phyloP scores from a whole-genome alignment of 1,284 basidiomycete species.

The Vanrija humicola region DNA sequence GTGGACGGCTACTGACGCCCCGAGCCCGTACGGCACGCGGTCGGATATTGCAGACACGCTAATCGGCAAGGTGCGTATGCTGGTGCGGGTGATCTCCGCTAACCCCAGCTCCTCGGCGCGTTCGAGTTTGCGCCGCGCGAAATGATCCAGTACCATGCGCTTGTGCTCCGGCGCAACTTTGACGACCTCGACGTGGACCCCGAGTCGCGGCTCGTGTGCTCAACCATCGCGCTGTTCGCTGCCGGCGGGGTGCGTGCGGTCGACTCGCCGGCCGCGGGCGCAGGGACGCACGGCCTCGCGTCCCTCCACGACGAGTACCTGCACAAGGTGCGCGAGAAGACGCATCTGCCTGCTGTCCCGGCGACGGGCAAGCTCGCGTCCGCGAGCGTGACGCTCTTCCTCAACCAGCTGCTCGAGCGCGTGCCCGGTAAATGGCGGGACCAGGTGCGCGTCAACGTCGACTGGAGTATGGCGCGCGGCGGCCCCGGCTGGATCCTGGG shows the following conservation, averaged over 20 bases:
- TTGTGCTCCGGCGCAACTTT: background rate
- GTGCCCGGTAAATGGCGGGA: conserved; percentile 4
- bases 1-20: background rate
- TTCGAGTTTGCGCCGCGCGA: background rate
- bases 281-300: no score
- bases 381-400: conserved; percentile 1
- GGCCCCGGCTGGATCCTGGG: conserved; percentile 6
- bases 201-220: conserved; percentile 2
- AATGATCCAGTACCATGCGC: background rate
- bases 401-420: conserved; percentile 1
- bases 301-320: no score
- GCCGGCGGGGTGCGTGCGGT: background rate
- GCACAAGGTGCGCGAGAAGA: no score
- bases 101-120: background rate
- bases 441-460: conserved; percentile 1
- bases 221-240: conserved; percentile 1
- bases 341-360: no score
- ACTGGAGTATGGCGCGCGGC: conserved; percentile 5
- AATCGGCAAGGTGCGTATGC: background rate
- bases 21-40: background rate
- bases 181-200: conserved; percentile 1
- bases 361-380: conserved; percentile 1
- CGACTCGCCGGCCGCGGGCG: no score
- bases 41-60: background rate
- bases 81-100: background rate